Evolutionary conservation across 768 basidiomycete genomes (phyloP), one percentile per base, ranked within the genome.

Genomic region (Podaxis mareebaensis): DNA sequence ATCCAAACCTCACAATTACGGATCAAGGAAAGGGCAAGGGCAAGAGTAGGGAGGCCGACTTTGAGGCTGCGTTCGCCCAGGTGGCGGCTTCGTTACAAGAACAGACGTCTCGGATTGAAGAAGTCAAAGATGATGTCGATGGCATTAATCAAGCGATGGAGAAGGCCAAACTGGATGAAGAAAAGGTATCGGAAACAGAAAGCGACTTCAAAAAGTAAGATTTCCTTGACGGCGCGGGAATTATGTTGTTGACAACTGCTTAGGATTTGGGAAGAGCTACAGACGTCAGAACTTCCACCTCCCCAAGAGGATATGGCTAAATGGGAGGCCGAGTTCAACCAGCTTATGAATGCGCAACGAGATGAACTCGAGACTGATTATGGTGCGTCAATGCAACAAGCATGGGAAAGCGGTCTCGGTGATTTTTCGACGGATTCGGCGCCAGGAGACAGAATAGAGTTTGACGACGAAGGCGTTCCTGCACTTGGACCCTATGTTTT

Each of bases 301-400:
- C 79, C 83, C 4, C 69, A 78, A 24, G 88, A 86, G 71, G 89
- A 92, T 63, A 72, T 91, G 60, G 85, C 86, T 1, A 88, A 87
- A 73, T 93, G 92, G 92, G 93, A 94, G 73, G 83, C 90, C 5
- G 87, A 93, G 72, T 90, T 93, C 66, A 88, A 89, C 70, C 87
- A 92, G 64, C 76, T 92, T 46, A 91, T 93, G 90, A 81, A 79
- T 38, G 71, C 82, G 8, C 81, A 88, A 63, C 83, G 89, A 33
- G 87, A 91, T 28, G 87, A 88, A 33, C 72, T 85, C 1, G 85
- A 88, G 60, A 26, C 44, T 2, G 90, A 90, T 69, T 87, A 86
- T 53, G 85, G 86, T 15, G 73, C 76, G 2, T 75, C 74, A 20
- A 89, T 92, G 83, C 83, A 89, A 68, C 72, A 79, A 57, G 84